Evolutionary conservation across 345 rosid genomes (phyloP).

Genomic region (Rhodamnia argentea): DNA sequence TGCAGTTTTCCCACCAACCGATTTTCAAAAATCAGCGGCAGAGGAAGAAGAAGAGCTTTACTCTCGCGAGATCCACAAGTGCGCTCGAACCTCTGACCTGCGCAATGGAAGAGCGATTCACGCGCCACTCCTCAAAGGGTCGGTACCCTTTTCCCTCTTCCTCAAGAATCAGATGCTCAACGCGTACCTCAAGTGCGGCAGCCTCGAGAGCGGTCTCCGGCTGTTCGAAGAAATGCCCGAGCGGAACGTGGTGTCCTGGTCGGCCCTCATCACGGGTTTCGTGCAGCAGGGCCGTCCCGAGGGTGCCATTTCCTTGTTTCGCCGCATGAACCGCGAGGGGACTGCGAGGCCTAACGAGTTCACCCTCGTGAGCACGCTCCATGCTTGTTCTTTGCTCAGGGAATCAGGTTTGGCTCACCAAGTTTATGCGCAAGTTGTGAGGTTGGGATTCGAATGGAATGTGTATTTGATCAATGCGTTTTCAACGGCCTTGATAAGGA

Average conservation of each 20-base stretch:
- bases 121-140: slow-evolving; percentile 21
- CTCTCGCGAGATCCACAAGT: slow-evolving; percentile 16
- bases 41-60: background rate
- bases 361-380: slow-evolving; percentile 35
- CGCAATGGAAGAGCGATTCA: slow-evolving; percentile 24
- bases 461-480: slow-evolving; percentile 37
- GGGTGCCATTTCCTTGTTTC: slow-evolving; percentile 23
- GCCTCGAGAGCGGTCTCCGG: slow-evolving; percentile 6
- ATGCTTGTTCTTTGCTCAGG: slow-evolving; percentile 30
- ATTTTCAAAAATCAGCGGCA: background rate
- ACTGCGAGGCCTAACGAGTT: slow-evolving; percentile 28
- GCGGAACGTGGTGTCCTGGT: slow-evolving; percentile 40
- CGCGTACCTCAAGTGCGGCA: slow-evolving; percentile 25
- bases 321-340: slow-evolving; percentile 23
- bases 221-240: slow-evolving; percentile 46
- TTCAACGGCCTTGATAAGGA: slow-evolving; percentile 35
- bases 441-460: slow-evolving; percentile 29
- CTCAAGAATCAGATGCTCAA: slow-evolving; percentile 32
- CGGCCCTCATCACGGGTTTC: slow-evolving; percentile 31
- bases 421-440: slow-evolving; percentile 18
- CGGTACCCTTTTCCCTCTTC: slow-evolving; percentile 15
- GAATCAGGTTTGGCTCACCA: slow-evolving; percentile 9
- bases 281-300: slow-evolving; percentile 18
- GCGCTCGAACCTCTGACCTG: slow-evolving; percentile 14
- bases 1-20: background rate